Conservation (phyloP, 2,329 filamentous ascomycete species). For the Nigrograna mackinnonii region DNA sequence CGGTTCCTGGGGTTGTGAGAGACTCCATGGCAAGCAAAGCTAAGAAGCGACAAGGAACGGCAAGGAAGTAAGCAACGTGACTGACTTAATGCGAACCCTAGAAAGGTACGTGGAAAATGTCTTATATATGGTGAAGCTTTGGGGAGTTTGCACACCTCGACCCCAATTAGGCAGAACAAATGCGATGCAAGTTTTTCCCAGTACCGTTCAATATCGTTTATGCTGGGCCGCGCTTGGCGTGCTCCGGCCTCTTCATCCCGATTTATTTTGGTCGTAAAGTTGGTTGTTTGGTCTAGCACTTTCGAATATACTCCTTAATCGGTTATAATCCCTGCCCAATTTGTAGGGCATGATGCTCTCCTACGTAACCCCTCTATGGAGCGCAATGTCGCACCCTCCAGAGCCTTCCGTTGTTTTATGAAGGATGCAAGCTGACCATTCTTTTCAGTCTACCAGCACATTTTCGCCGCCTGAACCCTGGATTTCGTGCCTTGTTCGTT, state of each 20-base stretch:
- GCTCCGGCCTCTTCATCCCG: slow-evolving; percentile 35
- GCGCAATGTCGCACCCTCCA: slow-evolving; percentile 25
- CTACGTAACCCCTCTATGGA: slow-evolving; percentile 27
- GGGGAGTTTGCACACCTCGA: slow-evolving; percentile 19
- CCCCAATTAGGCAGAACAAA: slow-evolving; percentile 38
- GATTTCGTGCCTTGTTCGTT: slow-evolving; percentile 12
- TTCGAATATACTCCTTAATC: slow-evolving; percentile 37
- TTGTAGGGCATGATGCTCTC: slow-evolving; percentile 30
- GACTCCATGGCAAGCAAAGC: slow-evolving; percentile 23
- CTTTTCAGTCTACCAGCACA: slow-evolving; percentile 14
- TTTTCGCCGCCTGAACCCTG: slow-evolving; percentile 15
- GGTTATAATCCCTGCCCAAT: slow-evolving; percentile 39
- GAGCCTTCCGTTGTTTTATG: slow-evolving; percentile 18
- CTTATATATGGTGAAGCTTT: slow-evolving; percentile 35
- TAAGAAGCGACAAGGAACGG: slow-evolving; percentile 14
- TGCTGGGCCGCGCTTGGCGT: slow-evolving; percentile 33
- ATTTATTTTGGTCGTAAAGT: slow-evolving; percentile 33
- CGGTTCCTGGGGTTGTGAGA: slow-evolving; percentile 18
- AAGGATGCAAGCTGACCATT: slow-evolving; percentile 20
- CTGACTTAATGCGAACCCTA: slow-evolving; percentile 14
- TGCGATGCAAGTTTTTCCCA: slow-evolving; percentile 33
- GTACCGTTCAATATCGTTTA: slow-evolving; percentile 38
- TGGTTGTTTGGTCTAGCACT: slow-evolving; percentile 32
- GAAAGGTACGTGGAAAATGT: slow-evolving; percentile 31
- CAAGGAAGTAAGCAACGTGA: slow-evolving; percentile 18